Evolutionary conservation across 805 yeast species (phyloP).

Genomic region (Candida methanosorbosa): DNA sequence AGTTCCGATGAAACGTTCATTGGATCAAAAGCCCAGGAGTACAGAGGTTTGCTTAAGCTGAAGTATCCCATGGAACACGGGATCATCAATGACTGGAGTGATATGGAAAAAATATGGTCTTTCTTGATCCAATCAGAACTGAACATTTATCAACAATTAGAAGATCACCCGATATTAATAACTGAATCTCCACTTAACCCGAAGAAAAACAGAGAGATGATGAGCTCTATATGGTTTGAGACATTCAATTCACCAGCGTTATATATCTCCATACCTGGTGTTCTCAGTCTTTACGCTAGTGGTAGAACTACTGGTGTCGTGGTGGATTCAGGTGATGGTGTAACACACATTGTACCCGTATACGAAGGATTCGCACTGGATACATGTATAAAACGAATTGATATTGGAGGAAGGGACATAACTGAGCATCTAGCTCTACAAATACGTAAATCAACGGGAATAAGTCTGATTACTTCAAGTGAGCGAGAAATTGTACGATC

Average conservation of each 20-base stretch:
- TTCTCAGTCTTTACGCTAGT: slow-evolving; percentile 74
- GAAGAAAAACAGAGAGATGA: slow-evolving; percentile 43
- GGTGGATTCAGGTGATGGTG: slow-evolving; percentile 91
- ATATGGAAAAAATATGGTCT: slow-evolving; percentile 78
- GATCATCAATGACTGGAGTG: slow-evolving; percentile 71
- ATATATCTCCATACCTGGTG: slow-evolving; percentile 69
- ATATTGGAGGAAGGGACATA: slow-evolving; percentile 81
- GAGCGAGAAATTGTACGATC: slow-evolving; percentile 75
- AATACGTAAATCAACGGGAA: slow-evolving; percentile 55
- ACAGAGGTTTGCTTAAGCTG: slow-evolving; percentile 68
- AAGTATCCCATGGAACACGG: slow-evolving; percentile 77
- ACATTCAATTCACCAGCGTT: slow-evolving; percentile 68
- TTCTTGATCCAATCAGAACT: slow-evolving; percentile 52
- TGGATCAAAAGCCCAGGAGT: slow-evolving; percentile 67
- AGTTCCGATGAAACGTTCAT: slow-evolving; percentile 45
- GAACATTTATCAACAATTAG: slow-evolving; percentile 39
- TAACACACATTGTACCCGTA: slow-evolving; percentile 79
- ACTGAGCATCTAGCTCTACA: slow-evolving; percentile 67
- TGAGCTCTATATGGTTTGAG: slow-evolving; percentile 64
- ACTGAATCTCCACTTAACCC: slow-evolving; percentile 91
- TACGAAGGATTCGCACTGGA: slow-evolving; percentile 82
- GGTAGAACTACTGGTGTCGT: slow-evolving; percentile 91
- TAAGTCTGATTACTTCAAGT: slow-evolving; percentile 55
- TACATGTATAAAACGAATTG: slow-evolving; percentile 61
- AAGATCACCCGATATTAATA: slow-evolving; percentile 79